A percentile compares a stretch with the other conserved stretches of the same genome.
phyloP scores from a whole-genome alignment of 306 rosid genomes.

The Aeschynomene evenia region DNA sequence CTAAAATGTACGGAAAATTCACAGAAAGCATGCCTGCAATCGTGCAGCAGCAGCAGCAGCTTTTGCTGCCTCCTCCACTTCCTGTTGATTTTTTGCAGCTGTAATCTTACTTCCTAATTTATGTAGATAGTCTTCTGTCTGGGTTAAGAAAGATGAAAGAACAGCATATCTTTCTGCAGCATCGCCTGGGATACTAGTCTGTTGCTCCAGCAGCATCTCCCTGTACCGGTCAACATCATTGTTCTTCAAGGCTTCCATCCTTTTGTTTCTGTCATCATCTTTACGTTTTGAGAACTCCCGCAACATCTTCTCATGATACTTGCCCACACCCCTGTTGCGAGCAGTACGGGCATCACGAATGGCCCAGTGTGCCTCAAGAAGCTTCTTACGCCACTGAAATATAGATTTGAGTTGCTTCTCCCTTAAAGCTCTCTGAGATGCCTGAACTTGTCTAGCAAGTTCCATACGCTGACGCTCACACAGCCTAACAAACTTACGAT shows the following conservation, averaged over 20 bases:
- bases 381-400: constrained; percentile 95
- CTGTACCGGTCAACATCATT: constrained; percentile 99
- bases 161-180: constrained; percentile 98
- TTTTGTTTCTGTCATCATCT: constrained; percentile 85
- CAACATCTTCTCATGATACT: constrained; percentile 93
- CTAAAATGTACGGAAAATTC: background rate
- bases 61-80: constrained; percentile 89
- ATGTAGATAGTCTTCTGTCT: constrained; percentile 96
- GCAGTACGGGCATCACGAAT: constrained; percentile 99
- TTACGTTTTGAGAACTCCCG: constrained; percentile 90
- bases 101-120: constrained; percentile 95
- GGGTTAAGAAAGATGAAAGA: constrained; percentile 81
- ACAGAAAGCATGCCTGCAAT: constrained; percentile 65
- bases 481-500: constrained; percentile 90
- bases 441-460: constrained; percentile 89
- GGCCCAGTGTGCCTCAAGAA: constrained; percentile 97
- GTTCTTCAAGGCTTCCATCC: constrained; percentile 97
- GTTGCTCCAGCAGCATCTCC: constrained; percentile 98
- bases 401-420: constrained; percentile 96
- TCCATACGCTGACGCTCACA: constrained; percentile 98
- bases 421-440: constrained; percentile 83
- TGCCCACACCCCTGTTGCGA: constrained; percentile 96
- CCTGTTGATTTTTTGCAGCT: constrained; percentile 88
- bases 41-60: constrained; percentile 92
- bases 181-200: constrained; percentile 85